Base-by-base conservation (phyloP, 805 yeast genomes). In the Metschnikowia proteae region DNA sequence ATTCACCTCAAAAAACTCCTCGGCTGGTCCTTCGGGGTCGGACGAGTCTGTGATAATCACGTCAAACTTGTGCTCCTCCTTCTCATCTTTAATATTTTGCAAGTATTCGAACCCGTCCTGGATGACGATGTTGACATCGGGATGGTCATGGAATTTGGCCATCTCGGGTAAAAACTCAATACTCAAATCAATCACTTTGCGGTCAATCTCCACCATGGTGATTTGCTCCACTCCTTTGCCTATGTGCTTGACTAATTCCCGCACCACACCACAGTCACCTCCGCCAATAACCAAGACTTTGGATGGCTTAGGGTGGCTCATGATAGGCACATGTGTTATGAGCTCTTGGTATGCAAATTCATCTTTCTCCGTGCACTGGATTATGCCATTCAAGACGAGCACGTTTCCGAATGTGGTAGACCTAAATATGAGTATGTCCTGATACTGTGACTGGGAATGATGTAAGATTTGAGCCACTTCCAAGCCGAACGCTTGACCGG, bases 21-120 rank as follows among this genome's bases (percentile, higher is more conserved):
- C 95, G 1, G 97, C 97, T 5, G 97, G 97, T 3, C 94, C 97
- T 59, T 90, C 97, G 1, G 97, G 97, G 66, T 90, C 97, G 1
- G 95, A 85, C 2, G 96, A 87, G 65, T 90, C 97, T 13, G 96
- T 87, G 52, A 90, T 88, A 50, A 90, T 87, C 30, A 91, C 84
- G 65, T 90, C 97, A 62, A 75, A 90, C 56, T 79, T 79, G 32
- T 74, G 74, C 6, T 61, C 58, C 38, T 72, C 75, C 26, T 66
- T 60, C 43, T 30, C 46, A 9, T 31, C 43, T 27, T 52, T 50
- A 45, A 51, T 43, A 33, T 68, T 65, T 51, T 81, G 75, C 56
- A 90, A 74, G 63, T 68, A 90, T 66, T 88, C 75, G 72, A 90
- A 90, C 1, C 97, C 97, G 69, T 90, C 97, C 46, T 82, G 81